A percentile compares a stretch with the other conserved stretches of the same genome.
Conservation (phyloP, 176 grass and related monocot species). For the Musa itinerans region DNA sequence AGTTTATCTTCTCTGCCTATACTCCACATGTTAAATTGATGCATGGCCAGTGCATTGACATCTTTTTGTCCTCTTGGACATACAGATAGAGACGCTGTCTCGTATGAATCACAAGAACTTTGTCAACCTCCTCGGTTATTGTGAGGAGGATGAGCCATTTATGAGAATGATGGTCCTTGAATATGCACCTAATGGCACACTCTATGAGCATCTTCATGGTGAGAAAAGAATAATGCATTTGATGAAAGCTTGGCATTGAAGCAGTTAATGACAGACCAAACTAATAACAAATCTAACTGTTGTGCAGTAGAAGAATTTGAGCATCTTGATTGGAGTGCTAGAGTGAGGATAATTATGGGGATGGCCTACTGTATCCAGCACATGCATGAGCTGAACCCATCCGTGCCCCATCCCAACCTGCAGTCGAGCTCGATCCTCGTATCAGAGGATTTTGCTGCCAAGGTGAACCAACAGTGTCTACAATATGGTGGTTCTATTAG, state of each 20-base stretch:
- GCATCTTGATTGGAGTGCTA: constrained; percentile 64
- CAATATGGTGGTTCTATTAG: not conserved
- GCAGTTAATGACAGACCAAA: not conserved
- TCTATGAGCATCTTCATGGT: constrained; percentile 85
- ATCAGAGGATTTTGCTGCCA: constrained; percentile 81
- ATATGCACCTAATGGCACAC: constrained; percentile 75
- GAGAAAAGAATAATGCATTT: constrained; percentile 15
- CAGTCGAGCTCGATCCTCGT: constrained; percentile 48
- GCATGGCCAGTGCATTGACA: not conserved
- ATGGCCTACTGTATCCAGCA: constrained; percentile 78
- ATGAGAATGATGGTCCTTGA: constrained; percentile 96
- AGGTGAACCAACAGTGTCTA: constrained; percentile 37
- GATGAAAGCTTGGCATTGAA: not conserved
- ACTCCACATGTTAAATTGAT: constrained; percentile 1
- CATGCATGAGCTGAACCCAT: constrained; percentile 67
- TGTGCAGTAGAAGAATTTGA: constrained; percentile 79
- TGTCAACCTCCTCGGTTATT: constrained; percentile 78
- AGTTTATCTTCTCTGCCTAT: constrained; percentile 6
- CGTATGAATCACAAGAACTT: constrained; percentile 94
- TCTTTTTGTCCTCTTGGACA: constrained; percentile 18
- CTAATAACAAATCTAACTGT: not conserved
- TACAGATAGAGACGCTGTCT: constrained; percentile 76
- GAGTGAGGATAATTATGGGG: constrained; percentile 97
- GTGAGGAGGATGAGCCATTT: constrained; percentile 74
- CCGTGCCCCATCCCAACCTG: constrained; percentile 42